These are phyloP conservation scores for Marchantia paleacea DNA, from an alignment of 225 moss, liverwort and hornwort genomes.

Conservation along the genomic window DNA sequence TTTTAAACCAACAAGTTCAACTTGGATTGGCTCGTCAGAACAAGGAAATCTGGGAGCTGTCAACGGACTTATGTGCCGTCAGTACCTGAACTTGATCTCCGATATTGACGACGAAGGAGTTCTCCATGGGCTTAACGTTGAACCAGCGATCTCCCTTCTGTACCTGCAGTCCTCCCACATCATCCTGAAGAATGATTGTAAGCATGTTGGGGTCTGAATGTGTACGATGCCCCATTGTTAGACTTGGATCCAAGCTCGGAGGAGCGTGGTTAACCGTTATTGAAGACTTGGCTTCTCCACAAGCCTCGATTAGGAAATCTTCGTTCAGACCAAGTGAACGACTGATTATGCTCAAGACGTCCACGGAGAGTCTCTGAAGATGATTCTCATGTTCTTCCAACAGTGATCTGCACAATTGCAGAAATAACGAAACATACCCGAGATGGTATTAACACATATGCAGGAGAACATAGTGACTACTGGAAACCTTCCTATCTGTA, in stretches of 20 bases:
- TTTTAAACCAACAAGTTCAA: conserved; percentile 4
- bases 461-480: not conserved
- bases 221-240: conserved; percentile 53
- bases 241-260: conserved; percentile 61
- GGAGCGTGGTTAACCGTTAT: conserved; percentile 63
- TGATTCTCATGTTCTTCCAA: not conserved
- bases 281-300: conserved; percentile 49
- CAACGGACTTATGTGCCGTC: conserved; percentile 63
- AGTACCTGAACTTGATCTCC: conserved; percentile 74
- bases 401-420: conserved; percentile 15
- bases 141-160: conserved; percentile 51
- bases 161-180: conserved; percentile 59
- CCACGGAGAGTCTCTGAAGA: not conserved
- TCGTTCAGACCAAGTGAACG: conserved; percentile 38
- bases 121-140: conserved; percentile 54
- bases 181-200: conserved; percentile 65
- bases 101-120: conserved; percentile 62
- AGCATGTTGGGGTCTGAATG: conserved; percentile 67
- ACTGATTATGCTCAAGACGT: conserved; percentile 20
- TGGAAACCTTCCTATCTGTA: too few relatives aligned
- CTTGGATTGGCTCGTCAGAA: too few relatives aligned
- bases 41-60: conserved; percentile 61
- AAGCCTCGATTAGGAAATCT: conserved; percentile 41
- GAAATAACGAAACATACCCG: not conserved
- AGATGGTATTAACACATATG: not conserved